Evolutionary conservation across 352 stramenopile genomes (phyloP).

Genomic region (Phytophthora pistaciae): DNA sequence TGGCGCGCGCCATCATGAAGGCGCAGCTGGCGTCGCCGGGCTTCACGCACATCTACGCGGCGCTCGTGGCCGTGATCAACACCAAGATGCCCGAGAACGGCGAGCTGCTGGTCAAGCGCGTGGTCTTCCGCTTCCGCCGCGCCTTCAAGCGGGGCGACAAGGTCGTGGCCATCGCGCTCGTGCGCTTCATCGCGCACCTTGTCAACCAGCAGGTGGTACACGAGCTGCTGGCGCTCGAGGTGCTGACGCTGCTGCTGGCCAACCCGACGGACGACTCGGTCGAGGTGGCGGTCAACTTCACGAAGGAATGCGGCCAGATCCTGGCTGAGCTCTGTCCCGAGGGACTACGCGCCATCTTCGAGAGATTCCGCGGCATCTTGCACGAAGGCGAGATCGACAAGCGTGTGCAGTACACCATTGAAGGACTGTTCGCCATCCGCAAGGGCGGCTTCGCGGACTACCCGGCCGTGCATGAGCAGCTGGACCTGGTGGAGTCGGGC

Average conservation of each 20-base stretch:
- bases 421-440: slow-evolving; percentile 97
- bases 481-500: slow-evolving; percentile 98
- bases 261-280: slow-evolving; percentile 98
- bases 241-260: slow-evolving; percentile 97
- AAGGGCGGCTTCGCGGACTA: slow-evolving; percentile 97
- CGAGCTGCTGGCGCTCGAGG: slow-evolving; percentile 97
- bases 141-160: slow-evolving; percentile 98
- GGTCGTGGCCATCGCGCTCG: slow-evolving; percentile 94
- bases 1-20: slow-evolving; percentile 96
- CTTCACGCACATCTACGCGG: slow-evolving; percentile 98
- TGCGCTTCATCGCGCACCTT: slow-evolving; percentile 98
- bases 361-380: slow-evolving; percentile 97
- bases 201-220: slow-evolving; percentile 99
- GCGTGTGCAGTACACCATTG: slow-evolving; percentile 98
- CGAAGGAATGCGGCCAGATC: slow-evolving; percentile 95
- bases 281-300: slow-evolving; percentile 98
- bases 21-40: slow-evolving; percentile 96
- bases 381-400: slow-evolving; percentile 98
- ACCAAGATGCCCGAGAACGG: slow-evolving; percentile 99
- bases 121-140: slow-evolving; percentile 96
- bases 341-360: slow-evolving; percentile 97
- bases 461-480: slow-evolving; percentile 93
- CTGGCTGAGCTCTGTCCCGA: slow-evolving; percentile 86
- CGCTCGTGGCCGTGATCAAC: slow-evolving; percentile 98
- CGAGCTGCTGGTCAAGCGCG: slow-evolving; percentile 94